Evolutionary conservation across 768 basidiomycete genomes (phyloP), one percentile per base, ranked within the genome.

Genomic region (Clitopilus hobsonii): DNA sequence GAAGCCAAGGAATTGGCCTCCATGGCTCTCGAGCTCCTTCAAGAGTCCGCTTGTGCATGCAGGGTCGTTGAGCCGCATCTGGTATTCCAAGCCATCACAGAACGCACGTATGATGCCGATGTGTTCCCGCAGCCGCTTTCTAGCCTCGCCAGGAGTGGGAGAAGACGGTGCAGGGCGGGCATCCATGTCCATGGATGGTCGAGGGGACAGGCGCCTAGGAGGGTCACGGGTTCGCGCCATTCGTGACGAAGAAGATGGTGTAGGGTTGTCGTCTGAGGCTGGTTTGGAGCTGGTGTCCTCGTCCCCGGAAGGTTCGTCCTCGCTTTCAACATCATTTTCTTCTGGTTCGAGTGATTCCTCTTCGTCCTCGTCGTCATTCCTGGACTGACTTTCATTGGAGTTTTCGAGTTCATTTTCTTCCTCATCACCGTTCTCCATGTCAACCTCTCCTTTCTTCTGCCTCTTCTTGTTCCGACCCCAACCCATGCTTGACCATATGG

Each of bases 21-120:
- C 78, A 51, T 76, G 73, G 11, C 63, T 61, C 57, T 78, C 78
- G 8, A 80, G 65, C 24, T 69, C 68, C 28, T 72, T 67, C 52
- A 79, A 58, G 69, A 79, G 72, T 18, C 71, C 69, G 22, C 22
- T 45, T 11, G 41, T 45, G 41, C 41, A 45, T 45, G 41, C 22
- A 51, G 64, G 63, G 61, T 80, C 78, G 41, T 74, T 71, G 54
- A 77, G 77, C 53, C 75, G 76, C 18, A 78, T 61, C 54, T 80
- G 74, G 41, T 73, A 78, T 57, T 80, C 76, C 56, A 79, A 61
- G 3, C 76, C 75, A 36, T 74, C 71, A 54, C 74, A 74, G 54
- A 78, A 79, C 41, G 76, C 74, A 20, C 76, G 68, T 28, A 78
- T 69, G 56, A 73, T 72, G 26, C 63, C 60, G 52, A 79, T 76